Conservation (phyloP, 1,139 yeast genomes). For the Hyphopichia buzzinii region DNA sequence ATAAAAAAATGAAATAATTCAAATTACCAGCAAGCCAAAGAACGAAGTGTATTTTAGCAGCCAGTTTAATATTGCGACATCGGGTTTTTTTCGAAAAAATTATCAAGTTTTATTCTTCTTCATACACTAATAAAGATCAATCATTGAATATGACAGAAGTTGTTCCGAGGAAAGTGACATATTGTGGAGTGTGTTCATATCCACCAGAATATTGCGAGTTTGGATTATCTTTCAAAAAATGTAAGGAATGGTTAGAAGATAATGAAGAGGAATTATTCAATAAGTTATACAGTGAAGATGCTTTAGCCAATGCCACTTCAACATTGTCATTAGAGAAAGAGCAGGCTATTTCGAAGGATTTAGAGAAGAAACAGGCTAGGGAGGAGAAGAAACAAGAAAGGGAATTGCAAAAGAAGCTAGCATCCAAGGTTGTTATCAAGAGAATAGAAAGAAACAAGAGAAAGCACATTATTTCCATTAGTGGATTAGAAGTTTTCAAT, state of each 20-base stretch:
- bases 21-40: too few relatives aligned
- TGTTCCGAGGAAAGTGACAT: slow-evolving; percentile 48
- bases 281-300: slow-evolving; percentile 59
- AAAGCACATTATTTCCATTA: slow-evolving; percentile 81
- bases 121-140: not conserved
- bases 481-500: slow-evolving; percentile 86
- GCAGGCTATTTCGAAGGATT: slow-evolving; percentile 75
- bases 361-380: slow-evolving; percentile 82
- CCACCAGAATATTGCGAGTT: slow-evolving; percentile 97
- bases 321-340: slow-evolving; percentile 71
- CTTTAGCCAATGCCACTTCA: slow-evolving; percentile 50
- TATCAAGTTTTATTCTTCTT: not conserved
- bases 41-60: too few relatives aligned
- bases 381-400: slow-evolving; percentile 88
- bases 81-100: not conserved
- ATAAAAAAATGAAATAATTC: too few relatives aligned
- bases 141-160: slow-evolving; percentile 31
- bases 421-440: slow-evolving; percentile 78
- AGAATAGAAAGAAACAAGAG: slow-evolving; percentile 89
- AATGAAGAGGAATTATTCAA: slow-evolving; percentile 56
- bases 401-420: slow-evolving; percentile 73
- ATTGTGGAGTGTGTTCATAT: slow-evolving; percentile 82
- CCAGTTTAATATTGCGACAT: not conserved
- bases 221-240: slow-evolving; percentile 76
- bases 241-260: slow-evolving; percentile 78